Evolutionary conservation across 2,329 filamentous ascomycete species (phyloP).

Genomic region (Diplodia mutila): DNA sequence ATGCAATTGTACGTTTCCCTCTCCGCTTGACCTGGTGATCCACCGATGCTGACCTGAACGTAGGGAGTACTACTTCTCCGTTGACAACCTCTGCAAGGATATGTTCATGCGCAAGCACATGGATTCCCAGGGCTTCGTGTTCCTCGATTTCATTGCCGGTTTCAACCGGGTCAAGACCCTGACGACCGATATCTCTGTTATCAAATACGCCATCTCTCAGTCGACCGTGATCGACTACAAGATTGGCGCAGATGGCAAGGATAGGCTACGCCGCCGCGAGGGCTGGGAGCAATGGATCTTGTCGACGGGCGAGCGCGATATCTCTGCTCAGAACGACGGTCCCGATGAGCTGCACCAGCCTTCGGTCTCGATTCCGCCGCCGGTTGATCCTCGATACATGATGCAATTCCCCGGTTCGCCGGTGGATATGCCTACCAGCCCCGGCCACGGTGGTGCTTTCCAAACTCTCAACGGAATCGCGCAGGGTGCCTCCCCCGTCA

Average conservation of each 20-base stretch:
- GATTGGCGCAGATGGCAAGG: constrained; percentile 73
- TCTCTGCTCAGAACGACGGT: constrained; percentile 74
- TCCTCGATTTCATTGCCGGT: constrained; percentile 74
- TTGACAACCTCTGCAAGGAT: constrained; percentile 94
- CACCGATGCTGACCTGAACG: constrained; percentile 38
- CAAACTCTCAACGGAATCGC: constrained; percentile 24
- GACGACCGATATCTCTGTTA: constrained; percentile 70
- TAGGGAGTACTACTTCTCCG: constrained; percentile 94
- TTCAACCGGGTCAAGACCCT: constrained; percentile 84
- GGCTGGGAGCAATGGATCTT: constrained; percentile 83
- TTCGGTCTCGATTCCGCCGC: constrained; percentile 43
- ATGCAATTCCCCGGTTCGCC: constrained; percentile 30
- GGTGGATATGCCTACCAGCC: constrained; percentile 15
- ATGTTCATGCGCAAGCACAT: constrained; percentile 85
- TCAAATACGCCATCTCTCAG: constrained; percentile 75
- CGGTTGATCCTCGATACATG: constrained; percentile 39
- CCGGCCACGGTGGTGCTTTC: constrained; percentile 5
- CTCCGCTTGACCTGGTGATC: too few species aligned
- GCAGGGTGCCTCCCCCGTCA: constrained; percentile 18
- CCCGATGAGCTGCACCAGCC: constrained; percentile 53
- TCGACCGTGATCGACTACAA: constrained; percentile 75
- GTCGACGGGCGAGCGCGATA: constrained; percentile 70
- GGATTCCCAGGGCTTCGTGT: constrained; percentile 93
- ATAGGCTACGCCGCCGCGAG: constrained; percentile 74
- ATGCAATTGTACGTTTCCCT: constrained; percentile 58